Evolutionary conservation across 75 land plant genomes (phyloP), one percentile per base, ranked within the genome.

Genomic region (Picea glauca): DNA sequence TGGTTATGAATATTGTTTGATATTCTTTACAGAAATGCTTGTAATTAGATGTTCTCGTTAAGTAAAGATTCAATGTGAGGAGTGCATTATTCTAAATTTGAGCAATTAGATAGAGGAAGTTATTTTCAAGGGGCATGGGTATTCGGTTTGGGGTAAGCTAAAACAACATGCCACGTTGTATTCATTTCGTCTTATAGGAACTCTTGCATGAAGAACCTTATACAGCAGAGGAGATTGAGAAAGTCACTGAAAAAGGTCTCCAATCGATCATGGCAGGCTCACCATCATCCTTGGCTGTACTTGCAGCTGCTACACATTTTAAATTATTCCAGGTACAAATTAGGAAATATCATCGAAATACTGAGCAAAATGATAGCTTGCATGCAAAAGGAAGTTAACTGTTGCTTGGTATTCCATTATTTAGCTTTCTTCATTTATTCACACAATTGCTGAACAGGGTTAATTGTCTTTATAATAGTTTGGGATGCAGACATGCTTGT

Each of bases 181-280:
- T 80, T 75, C 23, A 17, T 72, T 60, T 26, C 74, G 5, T 63
- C 23, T 30, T 81, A 30, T 79, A 96, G 99, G 93, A 94, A 79
- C 79, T 86, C 58, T 81, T 96, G 83, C 82, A 92, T 23, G 92
- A 92, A 76, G 95, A 87, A 61, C 98, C 98, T 67, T 96, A 96
- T 66, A 89, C 86, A 38, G 80, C 89, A 63, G 88, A 89, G 75
- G 98, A 92, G 14, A 86, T 96, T 77, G 98, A 94, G 79, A 79
- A 81, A 43, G 82, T 92, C 12, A 74, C 84, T 18, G 81, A 75
- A 67, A 87, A 92, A 82, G 81, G 62, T 38, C 80, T 96, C 17
- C 62, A 81, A 61, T 81, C 88, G 11, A 68, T 96, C 18, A 88
- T 96, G 78, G 74, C 60, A 21, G 83, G 87, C 62, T 91, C 93